A percentile compares a stretch with the other conserved stretches of the same genome.
phyloP scores from a whole-genome alignment of 148 eudicot species.

The Persicaria tinctoria region DNA sequence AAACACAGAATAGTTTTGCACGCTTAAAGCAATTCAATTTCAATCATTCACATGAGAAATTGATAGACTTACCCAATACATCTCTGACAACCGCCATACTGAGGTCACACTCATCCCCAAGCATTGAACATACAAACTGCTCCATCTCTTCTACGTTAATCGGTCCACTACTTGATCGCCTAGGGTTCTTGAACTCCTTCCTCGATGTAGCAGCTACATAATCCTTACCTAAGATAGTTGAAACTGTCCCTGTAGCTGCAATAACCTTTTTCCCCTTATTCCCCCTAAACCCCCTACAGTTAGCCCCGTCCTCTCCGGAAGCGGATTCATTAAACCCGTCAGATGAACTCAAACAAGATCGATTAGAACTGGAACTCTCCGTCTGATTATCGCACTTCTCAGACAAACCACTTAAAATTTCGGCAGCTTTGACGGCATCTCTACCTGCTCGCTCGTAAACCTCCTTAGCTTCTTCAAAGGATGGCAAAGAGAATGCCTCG shows the following conservation, averaged over 20 bases:
- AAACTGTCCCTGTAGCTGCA: slow-evolving; percentile 69
- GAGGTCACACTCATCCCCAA: slow-evolving; percentile 69
- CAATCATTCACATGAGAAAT: background rate
- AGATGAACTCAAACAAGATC: slow-evolving; percentile 50
- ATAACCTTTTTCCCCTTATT: slow-evolving; percentile 48
- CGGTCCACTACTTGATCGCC: slow-evolving; percentile 26
- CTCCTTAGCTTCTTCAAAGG: slow-evolving; percentile 50
- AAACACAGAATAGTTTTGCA: background rate
- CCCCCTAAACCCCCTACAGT: slow-evolving; percentile 23
- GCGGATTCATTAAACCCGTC: slow-evolving; percentile 25
- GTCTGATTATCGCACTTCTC: slow-evolving; percentile 28
- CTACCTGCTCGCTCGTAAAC: slow-evolving; percentile 53
- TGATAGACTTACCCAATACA: slow-evolving; percentile 57
- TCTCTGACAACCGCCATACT: slow-evolving; percentile 76
- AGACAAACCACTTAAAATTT: slow-evolving; percentile 33
- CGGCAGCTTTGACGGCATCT: slow-evolving; percentile 53
- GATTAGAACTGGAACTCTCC: slow-evolving; percentile 50
- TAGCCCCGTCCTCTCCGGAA: slow-evolving; percentile 7
- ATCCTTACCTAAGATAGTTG: slow-evolving; percentile 54
- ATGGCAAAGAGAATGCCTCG: slow-evolving; percentile 54
- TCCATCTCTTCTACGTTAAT: slow-evolving; percentile 49
- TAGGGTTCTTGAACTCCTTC: slow-evolving; percentile 29
- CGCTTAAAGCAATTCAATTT: background rate
- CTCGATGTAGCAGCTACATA: slow-evolving; percentile 44
- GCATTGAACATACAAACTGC: slow-evolving; percentile 82